Base-by-base conservation (phyloP, 1,284 basidiomycete genomes). In the Irpex rosettiformis region DNA sequence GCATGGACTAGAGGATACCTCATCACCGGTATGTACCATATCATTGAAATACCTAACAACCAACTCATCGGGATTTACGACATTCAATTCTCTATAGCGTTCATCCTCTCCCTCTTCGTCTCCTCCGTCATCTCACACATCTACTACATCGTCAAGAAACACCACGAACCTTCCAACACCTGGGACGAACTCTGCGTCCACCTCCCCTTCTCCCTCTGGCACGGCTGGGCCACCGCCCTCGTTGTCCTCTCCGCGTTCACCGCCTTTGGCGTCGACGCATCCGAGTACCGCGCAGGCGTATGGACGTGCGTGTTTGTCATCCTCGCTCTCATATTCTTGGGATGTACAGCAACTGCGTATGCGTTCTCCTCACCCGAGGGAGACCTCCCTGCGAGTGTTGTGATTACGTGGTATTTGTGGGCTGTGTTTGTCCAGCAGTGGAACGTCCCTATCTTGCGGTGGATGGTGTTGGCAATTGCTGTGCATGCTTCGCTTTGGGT, bases 261-360 rank as follows among this genome's bases (percentile, higher is more conserved):
- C 70, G 94, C 94, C 0, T 96, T 96, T 67, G 95, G 95, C 63
- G 85, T 88, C 60, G 82, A 95, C 71, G 85, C 91, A 0, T 68
- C 79, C 64, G 73, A 72, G 54, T 77, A 89, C 64, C 73, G 73
- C 43, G 86, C 93, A 1, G 94, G 94, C 27, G 75, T 95, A 59
- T 93, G 93, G 86, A 96, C 94, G 70, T 95, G 96, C 72, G 85
- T 94, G 66, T 92, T 96, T 65, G 94, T 96, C 60, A 96, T 97
- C 85, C 84, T 97, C 49, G 91, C 84, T 62, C 74, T 93, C 63
- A 86, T 97, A 77, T 96, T 97, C 88, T 87, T 98, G 63, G 94
- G 96, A 73, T 89, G 85, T 21, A 96, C 95, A 8, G 89, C 93
- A 0, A 91, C 89, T 4, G 90, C 92, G 1, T 97, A 98, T 72